A percentile compares a stretch with the other conserved stretches of the same genome.
These are phyloP conservation scores for Asparagopsis taxiformis DNA, from an alignment of 31 red algal species.

Conservation along the genomic window DNA sequence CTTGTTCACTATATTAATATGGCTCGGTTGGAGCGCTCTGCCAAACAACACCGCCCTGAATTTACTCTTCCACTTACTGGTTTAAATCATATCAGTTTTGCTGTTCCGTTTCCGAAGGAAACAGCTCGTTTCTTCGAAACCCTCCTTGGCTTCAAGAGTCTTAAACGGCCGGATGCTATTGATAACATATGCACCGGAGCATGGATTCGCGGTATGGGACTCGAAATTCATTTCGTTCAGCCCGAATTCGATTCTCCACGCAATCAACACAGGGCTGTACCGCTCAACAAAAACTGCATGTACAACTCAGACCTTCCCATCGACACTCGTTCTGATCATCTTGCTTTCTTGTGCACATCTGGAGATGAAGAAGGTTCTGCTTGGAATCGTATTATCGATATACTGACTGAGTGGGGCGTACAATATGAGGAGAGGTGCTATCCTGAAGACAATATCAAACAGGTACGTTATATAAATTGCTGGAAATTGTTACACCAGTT, in stretches of 20 bases:
- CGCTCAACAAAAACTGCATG: not conserved
- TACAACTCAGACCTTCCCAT: not conserved
- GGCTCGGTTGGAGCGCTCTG: not conserved
- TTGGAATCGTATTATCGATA: not conserved
- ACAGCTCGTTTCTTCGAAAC: not conserved
- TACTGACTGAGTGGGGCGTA: not conserved
- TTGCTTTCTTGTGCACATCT: not conserved
- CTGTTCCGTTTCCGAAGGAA: not conserved
- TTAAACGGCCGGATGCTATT: not conserved
- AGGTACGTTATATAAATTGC: conserved; percentile 1
- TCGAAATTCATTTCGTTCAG: conserved; percentile 11
- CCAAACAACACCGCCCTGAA: not conserved
- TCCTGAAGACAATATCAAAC: not conserved
- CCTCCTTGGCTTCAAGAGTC: conserved; percentile 9
- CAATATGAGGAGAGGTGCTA: not conserved
- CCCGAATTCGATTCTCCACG: not conserved
- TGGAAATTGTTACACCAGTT: no score
- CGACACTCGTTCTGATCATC: not conserved
- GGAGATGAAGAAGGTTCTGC: not conserved
- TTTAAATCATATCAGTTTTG: not conserved
- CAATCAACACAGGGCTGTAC: not conserved
- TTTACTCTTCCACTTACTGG: not conserved
- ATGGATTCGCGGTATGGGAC: conserved; percentile 11
- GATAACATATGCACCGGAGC: not conserved
- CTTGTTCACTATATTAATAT: not conserved